phyloP scores from a whole-genome alignment of 108 stramenopile genomes.

The Chaetoceros tenuissimus region DNA sequence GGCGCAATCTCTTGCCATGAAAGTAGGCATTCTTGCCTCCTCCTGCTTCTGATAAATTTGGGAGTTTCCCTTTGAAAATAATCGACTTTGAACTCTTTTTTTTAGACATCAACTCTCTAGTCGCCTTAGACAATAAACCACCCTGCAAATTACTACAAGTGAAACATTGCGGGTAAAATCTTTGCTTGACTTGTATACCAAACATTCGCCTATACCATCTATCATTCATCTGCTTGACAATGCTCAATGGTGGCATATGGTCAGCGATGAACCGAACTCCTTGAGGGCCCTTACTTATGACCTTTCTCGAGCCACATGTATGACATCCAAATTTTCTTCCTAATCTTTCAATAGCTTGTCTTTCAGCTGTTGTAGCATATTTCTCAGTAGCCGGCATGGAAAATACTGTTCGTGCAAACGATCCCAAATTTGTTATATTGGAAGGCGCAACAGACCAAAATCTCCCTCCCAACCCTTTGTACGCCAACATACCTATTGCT shows the following conservation, averaged over 20 bases:
- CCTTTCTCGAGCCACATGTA: slow-evolving; percentile 70
- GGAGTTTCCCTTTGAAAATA: slow-evolving; percentile 3
- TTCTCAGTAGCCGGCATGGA: slow-evolving; percentile 47
- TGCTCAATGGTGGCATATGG: slow-evolving; percentile 83
- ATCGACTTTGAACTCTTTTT: slow-evolving; percentile 2
- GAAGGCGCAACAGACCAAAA: slow-evolving; percentile 77
- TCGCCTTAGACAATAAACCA: slow-evolving; percentile 45
- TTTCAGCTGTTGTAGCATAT: slow-evolving; percentile 64
- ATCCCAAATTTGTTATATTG: slow-evolving; percentile 63
- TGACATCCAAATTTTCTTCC: slow-evolving; percentile 72
- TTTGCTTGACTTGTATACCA: slow-evolving; percentile 39
- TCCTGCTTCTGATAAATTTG: slow-evolving; percentile 44
- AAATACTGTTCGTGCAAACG: slow-evolving; percentile 52
- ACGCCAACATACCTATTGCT: slow-evolving; percentile 54
- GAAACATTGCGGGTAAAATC: slow-evolving; percentile 80
- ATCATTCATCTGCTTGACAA: slow-evolving; percentile 56
- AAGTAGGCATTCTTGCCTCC: slow-evolving; percentile 50
- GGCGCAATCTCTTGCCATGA: slow-evolving; percentile 49
- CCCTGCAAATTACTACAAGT: slow-evolving; percentile 69
- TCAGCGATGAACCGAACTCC: slow-evolving; percentile 56
- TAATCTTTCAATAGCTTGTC: slow-evolving; percentile 36
- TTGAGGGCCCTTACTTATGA: slow-evolving; percentile 13
- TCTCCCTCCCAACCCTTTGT: slow-evolving; percentile 63
- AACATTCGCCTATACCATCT: slow-evolving; percentile 36
- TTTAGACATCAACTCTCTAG: slow-evolving; percentile 4